These are phyloP conservation scores for Colletotrichum cuscutae DNA, from an alignment of 2,329 filamentous ascomycete genomes.

Conservation along the genomic window DNA sequence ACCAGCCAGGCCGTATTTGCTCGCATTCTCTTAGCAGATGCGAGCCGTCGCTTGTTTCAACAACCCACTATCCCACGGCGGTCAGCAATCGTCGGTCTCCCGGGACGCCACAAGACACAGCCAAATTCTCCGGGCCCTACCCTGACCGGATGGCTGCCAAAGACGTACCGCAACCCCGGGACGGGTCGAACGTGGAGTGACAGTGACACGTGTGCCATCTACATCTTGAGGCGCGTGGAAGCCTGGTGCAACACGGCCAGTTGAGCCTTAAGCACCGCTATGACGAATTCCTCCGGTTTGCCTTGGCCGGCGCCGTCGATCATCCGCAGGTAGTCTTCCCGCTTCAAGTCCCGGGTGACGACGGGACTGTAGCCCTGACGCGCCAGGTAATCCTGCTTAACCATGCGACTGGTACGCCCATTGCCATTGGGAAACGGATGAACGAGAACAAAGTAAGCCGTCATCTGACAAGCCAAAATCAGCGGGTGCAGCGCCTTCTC, in stretches of 20 bases:
- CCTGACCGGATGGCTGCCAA: background rate
- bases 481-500: slow-evolving; percentile 37
- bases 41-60: background rate
- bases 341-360: slow-evolving; percentile 33
- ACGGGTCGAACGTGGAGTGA: background rate
- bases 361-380: slow-evolving; percentile 38
- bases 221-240: background rate
- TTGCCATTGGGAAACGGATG: slow-evolving; percentile 40
- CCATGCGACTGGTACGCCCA: slow-evolving; percentile 36
- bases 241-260: slow-evolving; percentile 22
- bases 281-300: slow-evolving; percentile 32
- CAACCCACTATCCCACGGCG: background rate
- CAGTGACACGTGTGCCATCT: background rate
- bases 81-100: slow-evolving; percentile 2
- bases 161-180: background rate
- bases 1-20: background rate
- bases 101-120: background rate
- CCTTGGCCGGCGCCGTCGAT: slow-evolving; percentile 34
- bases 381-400: slow-evolving; percentile 40
- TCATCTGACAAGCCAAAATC: slow-evolving; percentile 36
- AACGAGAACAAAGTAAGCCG: slow-evolving; percentile 35
- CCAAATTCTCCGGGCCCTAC: background rate
- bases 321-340: slow-evolving; percentile 37
- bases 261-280: slow-evolving; percentile 31
- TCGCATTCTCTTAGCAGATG: slow-evolving; percentile 4